Percentiles rank a stretch among this genome's conserved stretches.
These are phyloP conservation scores for Chondrus crispus DNA, from an alignment of 23 red algal genomes.

Conservation along the genomic window DNA sequence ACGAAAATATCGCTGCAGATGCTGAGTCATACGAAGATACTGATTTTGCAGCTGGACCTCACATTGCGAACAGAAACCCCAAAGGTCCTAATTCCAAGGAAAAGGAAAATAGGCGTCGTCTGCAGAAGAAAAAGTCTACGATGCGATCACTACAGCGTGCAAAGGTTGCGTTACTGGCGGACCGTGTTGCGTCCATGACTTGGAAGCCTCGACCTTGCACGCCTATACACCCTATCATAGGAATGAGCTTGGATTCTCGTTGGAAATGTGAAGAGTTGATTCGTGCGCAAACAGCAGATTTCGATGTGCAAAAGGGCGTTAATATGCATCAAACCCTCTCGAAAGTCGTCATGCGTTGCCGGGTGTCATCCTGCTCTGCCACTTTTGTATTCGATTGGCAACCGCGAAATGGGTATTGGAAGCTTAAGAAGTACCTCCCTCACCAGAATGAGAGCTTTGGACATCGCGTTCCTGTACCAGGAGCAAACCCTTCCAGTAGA, in stretches of 20 bases:
- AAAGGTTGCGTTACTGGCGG: background rate
- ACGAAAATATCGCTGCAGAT: no score
- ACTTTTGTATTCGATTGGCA: conserved; percentile 25
- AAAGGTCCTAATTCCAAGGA: no score
- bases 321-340: conserved; percentile 13
- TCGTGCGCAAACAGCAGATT: conserved; percentile 8
- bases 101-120: no score
- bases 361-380: background rate
- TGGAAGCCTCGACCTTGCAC: background rate
- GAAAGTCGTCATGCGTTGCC: conserved; percentile 5
- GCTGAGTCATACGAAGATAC: no score
- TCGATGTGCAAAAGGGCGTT: background rate
- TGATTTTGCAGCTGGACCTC: no score
- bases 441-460: background rate
- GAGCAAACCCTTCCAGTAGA: background rate
- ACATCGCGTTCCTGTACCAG: background rate
- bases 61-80: no score
- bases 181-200: background rate
- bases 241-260: background rate
- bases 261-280: conserved; percentile 46
- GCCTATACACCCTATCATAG: background rate
- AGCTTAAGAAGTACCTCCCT: conserved; percentile 4
- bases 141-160: background rate
- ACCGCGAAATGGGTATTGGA: conserved; percentile 13
- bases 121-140: background rate